Evolutionary conservation across 306 rosid genomes (phyloP).

Genomic region (Mimosa pudica): DNA sequence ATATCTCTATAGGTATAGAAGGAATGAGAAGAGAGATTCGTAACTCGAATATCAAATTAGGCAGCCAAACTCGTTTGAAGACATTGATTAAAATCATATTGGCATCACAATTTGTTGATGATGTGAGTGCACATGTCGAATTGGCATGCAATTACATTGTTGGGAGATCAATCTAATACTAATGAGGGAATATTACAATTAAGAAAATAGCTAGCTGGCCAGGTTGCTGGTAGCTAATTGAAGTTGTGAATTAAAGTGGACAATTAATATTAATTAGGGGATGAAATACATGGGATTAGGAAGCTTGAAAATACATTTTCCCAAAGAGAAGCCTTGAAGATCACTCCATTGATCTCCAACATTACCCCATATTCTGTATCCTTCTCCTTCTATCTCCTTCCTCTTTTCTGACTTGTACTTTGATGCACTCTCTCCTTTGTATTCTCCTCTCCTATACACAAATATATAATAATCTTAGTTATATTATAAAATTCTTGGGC

Average conservation of each 20-base stretch:
- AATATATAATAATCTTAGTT: too few relatives aligned
- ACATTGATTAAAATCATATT: neutral
- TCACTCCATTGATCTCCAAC: slow-evolving; percentile 97
- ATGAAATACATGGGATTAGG: slow-evolving; percentile 94
- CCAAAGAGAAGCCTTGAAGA: slow-evolving; percentile 71
- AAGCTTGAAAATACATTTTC: slow-evolving; percentile 75
- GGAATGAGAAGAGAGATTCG: neutral
- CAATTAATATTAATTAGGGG: slow-evolving; percentile 16
- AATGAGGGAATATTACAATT: neutral
- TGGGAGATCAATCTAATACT: neutral
- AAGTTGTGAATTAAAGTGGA: neutral
- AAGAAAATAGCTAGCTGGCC: neutral
- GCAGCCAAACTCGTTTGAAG: neutral
- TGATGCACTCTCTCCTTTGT: slow-evolving; percentile 70
- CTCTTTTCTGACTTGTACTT: slow-evolving; percentile 63
- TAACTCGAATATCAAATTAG: too few relatives aligned
- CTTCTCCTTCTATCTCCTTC: slow-evolving; percentile 60
- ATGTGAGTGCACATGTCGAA: neutral
- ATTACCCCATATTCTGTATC: slow-evolving; percentile 86
- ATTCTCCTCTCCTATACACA: slow-evolving; percentile 20
- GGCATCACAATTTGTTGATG: neutral
- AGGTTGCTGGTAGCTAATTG: neutral
- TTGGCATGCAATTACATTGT: too few relatives aligned
- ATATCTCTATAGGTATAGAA: neutral
- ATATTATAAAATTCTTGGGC: too few relatives aligned